A percentile compares a stretch with the other conserved stretches of the same genome.
Conservation (phyloP, 208 protist genomes). For the Novymonas esmeraldas region DNA sequence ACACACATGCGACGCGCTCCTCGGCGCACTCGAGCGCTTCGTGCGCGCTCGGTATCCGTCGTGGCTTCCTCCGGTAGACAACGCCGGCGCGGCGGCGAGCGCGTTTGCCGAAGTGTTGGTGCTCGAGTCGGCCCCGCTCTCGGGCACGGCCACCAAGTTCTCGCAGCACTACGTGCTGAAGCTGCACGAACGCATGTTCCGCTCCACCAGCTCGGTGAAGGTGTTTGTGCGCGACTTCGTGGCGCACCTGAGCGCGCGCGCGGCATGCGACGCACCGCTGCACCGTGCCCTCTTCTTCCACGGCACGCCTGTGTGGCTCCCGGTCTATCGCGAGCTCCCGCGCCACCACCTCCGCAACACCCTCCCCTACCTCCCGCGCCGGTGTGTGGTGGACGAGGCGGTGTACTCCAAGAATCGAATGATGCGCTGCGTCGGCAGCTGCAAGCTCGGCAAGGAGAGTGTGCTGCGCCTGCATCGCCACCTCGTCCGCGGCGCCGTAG, state of each 20-base stretch:
- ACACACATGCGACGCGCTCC: conserved; percentile 38
- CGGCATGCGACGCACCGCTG: conserved; percentile 16
- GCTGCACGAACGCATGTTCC: conserved; percentile 48
- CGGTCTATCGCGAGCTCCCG: conserved; percentile 13
- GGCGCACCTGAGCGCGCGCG: conserved; percentile 40
- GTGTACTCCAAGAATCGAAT: conserved; percentile 86
- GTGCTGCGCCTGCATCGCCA: conserved; percentile 33
- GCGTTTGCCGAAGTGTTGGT: conserved; percentile 51
- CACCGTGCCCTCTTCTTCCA: conserved; percentile 82
- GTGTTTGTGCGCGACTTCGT: conserved; percentile 71
- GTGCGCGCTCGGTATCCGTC: conserved; percentile 35
- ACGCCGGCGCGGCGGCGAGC: background rate
- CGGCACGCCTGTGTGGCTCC: conserved; percentile 27
- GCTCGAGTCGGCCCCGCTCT: conserved; percentile 43
- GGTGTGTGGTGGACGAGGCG: conserved; percentile 75
- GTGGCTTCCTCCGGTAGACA: conserved; percentile 1
- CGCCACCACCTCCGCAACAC: conserved; percentile 30
- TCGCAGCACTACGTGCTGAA: conserved; percentile 88
- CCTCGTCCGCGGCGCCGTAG: background rate
- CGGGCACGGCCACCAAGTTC: conserved; percentile 53
- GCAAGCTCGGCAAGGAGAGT: conserved; percentile 69
- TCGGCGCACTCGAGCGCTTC: conserved; percentile 55
- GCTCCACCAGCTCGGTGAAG: conserved; percentile 47
- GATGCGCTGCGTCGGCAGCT: conserved; percentile 80
- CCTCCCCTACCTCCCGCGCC: conserved; percentile 53